phyloP scores from a whole-genome alignment of 169 alveolate species.

The Cryptosporidium parvum region DNA sequence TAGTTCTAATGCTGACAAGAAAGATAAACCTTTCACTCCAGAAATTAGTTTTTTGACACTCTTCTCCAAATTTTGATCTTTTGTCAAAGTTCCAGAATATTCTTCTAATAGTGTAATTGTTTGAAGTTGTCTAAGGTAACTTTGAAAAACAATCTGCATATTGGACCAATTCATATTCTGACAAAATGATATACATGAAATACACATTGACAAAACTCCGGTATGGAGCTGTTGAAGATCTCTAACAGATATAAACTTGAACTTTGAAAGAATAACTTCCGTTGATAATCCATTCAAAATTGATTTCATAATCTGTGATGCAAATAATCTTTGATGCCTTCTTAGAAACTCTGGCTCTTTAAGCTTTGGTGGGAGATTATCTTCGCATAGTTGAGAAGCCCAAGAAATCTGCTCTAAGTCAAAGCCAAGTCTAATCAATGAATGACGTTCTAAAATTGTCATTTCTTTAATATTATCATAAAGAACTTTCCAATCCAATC shows the following conservation, averaged over 20 bases:
- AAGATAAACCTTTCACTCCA: slow-evolving; percentile 15
- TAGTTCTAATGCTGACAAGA: slow-evolving; percentile 26
- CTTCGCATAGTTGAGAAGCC: slow-evolving; percentile 37
- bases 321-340: slow-evolving; percentile 61
- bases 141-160: slow-evolving; percentile 37
- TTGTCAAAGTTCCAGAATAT: slow-evolving; percentile 6
- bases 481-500: slow-evolving; percentile 43
- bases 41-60: slow-evolving; percentile 18
- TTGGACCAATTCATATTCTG: slow-evolving; percentile 45
- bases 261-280: slow-evolving; percentile 22
- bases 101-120: slow-evolving; percentile 23
- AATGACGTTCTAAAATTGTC: slow-evolving; percentile 33
- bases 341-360: slow-evolving; percentile 8
- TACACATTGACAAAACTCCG: slow-evolving; percentile 16
- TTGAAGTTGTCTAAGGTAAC: slow-evolving; percentile 11
- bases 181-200: slow-evolving; percentile 49
- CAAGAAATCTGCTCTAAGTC: slow-evolving; percentile 33
- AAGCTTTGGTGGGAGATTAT: slow-evolving; percentile 23
- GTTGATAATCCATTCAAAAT: slow-evolving; percentile 7
- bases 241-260: background rate
- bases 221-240: slow-evolving; percentile 56
- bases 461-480: slow-evolving; percentile 6
- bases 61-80: slow-evolving; percentile 16
- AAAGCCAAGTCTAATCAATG: slow-evolving; percentile 52
- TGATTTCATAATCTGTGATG: slow-evolving; percentile 14